Evolutionary conservation across 2,329 filamentous ascomycete genomes (phyloP), one percentile per base, ranked within the genome.

Genomic region (Massarina eburnea): DNA sequence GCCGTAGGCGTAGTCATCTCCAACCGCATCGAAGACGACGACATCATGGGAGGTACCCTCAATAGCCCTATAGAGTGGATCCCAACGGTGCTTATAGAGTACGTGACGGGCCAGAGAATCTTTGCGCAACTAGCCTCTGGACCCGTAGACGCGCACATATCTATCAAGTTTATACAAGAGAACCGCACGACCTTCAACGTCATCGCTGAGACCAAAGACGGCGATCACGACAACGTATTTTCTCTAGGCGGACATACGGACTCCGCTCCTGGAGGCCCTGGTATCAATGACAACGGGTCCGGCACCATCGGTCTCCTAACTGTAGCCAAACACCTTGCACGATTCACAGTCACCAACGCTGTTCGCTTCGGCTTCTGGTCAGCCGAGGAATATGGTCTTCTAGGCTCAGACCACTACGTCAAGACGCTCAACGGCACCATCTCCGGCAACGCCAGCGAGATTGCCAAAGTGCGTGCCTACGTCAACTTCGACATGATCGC

Each of bases 1-100:
- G 88, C 88, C 6, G 68, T 81, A 10, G 86, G 84, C 1, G 84
- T 83, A 0, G 71, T 91, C 21, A 75, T 91, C 39, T 91, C 88
- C 71, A 89, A 90, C 73, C 84, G 83, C 55, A 79, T 84, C 2
- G n/a, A n/a, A n/a, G n/a, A n/a, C n/a, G 71, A 76, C 2, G 85
- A 81, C 1, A 64, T 72, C 3, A 70, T 90, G 1, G 76, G 80
- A 39, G 88, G 87, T 33, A 90, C 87, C 2, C 75, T 91, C 5
- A 86, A 84, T 8, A 77, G 72, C 0, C 59, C 70, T 8, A 72
- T 72, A 5, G 61, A 72, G 27, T 80, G 88, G 57, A 75, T 86
- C 9, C 83, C 86, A 1, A 87, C 83, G 1, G 86, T 89, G 49
- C 85, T 85, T 2, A 71, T 90, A 18, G 79, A 80, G 1, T 76